Evolutionary conservation across 106 monocot species (phyloP).

Genomic region (Dendrobium chrysotoxum): DNA sequence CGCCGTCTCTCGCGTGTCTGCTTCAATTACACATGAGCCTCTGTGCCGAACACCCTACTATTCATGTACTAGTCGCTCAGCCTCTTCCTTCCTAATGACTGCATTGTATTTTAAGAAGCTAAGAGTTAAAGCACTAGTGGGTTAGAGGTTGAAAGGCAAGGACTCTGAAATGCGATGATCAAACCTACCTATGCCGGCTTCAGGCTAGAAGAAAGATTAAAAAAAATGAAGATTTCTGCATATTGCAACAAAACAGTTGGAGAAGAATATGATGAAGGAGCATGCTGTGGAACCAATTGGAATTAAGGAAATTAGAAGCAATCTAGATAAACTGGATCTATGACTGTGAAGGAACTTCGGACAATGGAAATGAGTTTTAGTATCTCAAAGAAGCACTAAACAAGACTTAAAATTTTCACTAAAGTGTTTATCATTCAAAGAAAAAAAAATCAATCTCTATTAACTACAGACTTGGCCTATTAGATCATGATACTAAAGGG

Average conservation of each 20-base stretch:
- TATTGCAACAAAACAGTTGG: slow-evolving; percentile 1
- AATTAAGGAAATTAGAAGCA: slow-evolving; percentile 30
- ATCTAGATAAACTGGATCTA: slow-evolving; percentile 44
- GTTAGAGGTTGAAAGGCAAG: slow-evolving; percentile 18
- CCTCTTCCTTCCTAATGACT: too few species aligned
- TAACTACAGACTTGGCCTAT: too few species aligned
- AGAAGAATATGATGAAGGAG: slow-evolving; percentile 23
- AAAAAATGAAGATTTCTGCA: slow-evolving; percentile 9
- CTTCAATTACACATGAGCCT: too few species aligned
- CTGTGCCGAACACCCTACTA: too few species aligned
- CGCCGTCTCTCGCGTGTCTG: too few species aligned
- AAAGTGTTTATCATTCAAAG: slow-evolving; percentile 18
- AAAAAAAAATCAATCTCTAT: too few species aligned
- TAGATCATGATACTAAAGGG: too few species aligned
- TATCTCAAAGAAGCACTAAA: slow-evolving; percentile 56
- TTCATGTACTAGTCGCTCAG: too few species aligned
- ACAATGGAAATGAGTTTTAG: slow-evolving; percentile 44
- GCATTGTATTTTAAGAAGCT: slow-evolving; percentile 13
- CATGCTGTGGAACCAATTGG: slow-evolving; percentile 15
- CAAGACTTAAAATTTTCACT: slow-evolving; percentile 65
- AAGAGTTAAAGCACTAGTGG: slow-evolving; percentile 1
- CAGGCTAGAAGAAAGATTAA: slow-evolving; percentile 11
- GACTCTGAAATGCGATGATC: slow-evolving; percentile 15
- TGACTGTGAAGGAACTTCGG: slow-evolving; percentile 71
- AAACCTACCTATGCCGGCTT: background rate